Base-by-base conservation (phyloP, 306 rosid genomes). In the Echinosophora koreensis region DNA sequence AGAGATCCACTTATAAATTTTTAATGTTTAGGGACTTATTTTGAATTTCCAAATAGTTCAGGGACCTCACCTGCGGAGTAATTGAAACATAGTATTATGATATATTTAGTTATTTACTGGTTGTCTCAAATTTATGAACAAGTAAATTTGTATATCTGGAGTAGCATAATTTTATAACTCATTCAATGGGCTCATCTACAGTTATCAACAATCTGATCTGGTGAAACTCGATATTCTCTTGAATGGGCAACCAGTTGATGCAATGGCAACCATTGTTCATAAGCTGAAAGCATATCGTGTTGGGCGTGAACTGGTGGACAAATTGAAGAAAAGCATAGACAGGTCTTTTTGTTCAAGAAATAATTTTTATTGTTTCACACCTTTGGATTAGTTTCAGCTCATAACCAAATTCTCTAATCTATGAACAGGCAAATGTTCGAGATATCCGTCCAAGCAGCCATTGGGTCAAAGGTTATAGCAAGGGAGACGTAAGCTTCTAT, bases 191-290 rank as follows among this genome's bases (percentile, higher is more conserved):
- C 69, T 49, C 54, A 38, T 74, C 69, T 69, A 69, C 95, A 92
- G 98, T 58, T 95, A 95, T 79, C 98, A 95, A 74, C 74, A 87
- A 80, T 88, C 98, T 73, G 97, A 95, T 77, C 82, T 95, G 86
- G 97, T 92, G 78, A 95, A 95, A 82, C 93, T 95, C 14, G 98
- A 95, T 82, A 80, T 92, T 73, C 95, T 95, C 65, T 88, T 95
- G 86, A 90, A 95, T 70, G 97, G 97, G 51, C 93, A 95, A 85
- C 87, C 97, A 17, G 97, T 95, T 77, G 97, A 94, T 84, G 98
- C 98, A 15, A 94, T 92, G 97, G 92, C 98, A 74, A 85, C 96
- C 66, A 93, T 93, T 78, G 97, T 93, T 84, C 98, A 93, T 81
- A 90, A 73, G 78, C 64, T 86, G 74, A 95, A 95, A 92, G 95